Evolutionary conservation across 345 rosid species (phyloP).

Genomic region (Anastatica hierochuntica): DNA sequence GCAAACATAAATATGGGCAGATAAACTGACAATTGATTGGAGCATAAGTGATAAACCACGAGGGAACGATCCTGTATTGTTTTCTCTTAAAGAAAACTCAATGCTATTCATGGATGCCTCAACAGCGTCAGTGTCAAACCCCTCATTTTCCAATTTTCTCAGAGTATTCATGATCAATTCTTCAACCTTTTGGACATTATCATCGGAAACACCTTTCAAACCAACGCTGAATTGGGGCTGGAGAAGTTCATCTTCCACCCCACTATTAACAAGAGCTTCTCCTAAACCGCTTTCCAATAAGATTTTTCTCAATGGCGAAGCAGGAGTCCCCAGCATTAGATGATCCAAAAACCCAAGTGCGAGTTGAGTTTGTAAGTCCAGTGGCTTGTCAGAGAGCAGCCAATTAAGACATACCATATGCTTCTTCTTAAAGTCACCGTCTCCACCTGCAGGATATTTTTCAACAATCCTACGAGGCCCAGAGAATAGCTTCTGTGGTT

Average conservation of each 20-base stretch:
- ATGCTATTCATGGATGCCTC: constrained; percentile 99
- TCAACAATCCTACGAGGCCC: constrained; percentile 71
- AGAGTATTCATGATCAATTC: constrained; percentile 64
- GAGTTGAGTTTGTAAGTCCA: constrained; percentile 86
- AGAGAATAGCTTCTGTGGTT: constrained; percentile 53
- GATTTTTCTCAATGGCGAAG: constrained; percentile 86
- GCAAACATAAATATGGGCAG: background rate
- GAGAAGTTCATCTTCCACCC: constrained; percentile 84
- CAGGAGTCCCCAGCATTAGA: constrained; percentile 92
- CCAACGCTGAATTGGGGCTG: constrained; percentile 95
- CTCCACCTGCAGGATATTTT: constrained; percentile 80
- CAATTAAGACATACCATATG: constrained; percentile 93
- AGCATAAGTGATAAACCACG: constrained; percentile 97
- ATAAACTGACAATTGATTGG: constrained; percentile 57
- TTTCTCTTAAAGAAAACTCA: constrained; percentile 94
- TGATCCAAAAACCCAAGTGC: constrained; percentile 86
- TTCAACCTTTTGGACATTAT: constrained; percentile 69
- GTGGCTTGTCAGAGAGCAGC: constrained; percentile 76
- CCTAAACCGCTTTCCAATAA: constrained; percentile 94
- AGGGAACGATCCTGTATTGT: constrained; percentile 96
- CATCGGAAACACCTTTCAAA: constrained; percentile 75
- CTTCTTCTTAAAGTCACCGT: constrained; percentile 74
- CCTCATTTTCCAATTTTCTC: constrained; percentile 68
- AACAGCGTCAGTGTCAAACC: constrained; percentile 80
- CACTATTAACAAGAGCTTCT: constrained; percentile 87